Base-by-base conservation (phyloP, 305 asterid genomes). In the Solanum chacoense region DNA sequence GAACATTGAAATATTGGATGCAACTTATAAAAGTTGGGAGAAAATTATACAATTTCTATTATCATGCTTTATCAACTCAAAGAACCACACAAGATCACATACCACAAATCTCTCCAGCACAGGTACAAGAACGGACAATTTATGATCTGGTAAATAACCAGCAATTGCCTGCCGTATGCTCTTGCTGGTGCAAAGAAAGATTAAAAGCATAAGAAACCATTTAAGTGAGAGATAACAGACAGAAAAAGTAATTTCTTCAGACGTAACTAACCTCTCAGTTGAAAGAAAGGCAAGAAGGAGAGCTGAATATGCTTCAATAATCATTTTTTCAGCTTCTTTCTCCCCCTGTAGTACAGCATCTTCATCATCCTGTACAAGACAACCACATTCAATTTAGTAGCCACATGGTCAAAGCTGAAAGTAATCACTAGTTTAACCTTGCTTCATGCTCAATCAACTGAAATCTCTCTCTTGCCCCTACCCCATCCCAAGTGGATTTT, bases 271-370 rank as follows among this genome's bases (percentile, higher is more conserved):
- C 98, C 98, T 93, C 86, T 95, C 98, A 5, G 98, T 96, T 35
- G 99, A 98, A 91, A 98, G 98, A 89, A 98, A 96, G 69, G 99
- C 99, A 71, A 98, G 96, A 88, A 98, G 98, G 90, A 98, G 98
- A 90, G 99, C 99, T 65, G 99, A 90, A 91, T 96, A 96, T 84
- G 98, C 99, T 95, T 98, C 99, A 36, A 96, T 94, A 89, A 96
- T 95, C 98, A 94, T 96, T 93, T 98, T 96, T 91, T 98, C 99
- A 13, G 98, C 99, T 92, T 96, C 99, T 92, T 93, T 97, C 92
- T 96, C 97, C 87, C 98, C 98, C 92, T 93, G 96, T 91, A 94
- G 90, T 91, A 98, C 85, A 80, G 98, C 93, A 73, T 95, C 98
- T 88, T 96, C 98, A 79, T 94, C 99, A 90, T 96, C 98, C 97